Conservation (phyloP, 2,329 filamentous ascomycete species). For the Xenosphaeropsis pyriputrescens region DNA sequence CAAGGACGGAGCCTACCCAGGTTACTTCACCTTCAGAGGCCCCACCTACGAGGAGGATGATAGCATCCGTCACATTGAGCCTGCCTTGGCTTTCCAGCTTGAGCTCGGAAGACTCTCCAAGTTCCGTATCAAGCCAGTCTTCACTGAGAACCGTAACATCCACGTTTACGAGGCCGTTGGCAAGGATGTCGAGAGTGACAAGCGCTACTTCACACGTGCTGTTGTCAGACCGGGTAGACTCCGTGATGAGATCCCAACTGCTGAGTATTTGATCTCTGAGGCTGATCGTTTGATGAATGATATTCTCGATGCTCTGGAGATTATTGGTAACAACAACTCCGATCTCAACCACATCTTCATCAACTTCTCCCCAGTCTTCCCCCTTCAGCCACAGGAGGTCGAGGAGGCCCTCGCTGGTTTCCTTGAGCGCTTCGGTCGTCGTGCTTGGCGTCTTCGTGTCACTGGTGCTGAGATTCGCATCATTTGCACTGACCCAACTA, state of each 20-base stretch:
- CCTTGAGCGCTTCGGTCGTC: conserved; percentile 88
- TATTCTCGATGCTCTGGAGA: conserved; percentile 93
- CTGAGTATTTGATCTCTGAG: conserved; percentile 95
- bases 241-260: conserved; percentile 94
- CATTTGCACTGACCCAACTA: conserved; percentile 81
- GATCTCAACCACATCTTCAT: conserved; percentile 99
- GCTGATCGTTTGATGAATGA: conserved; percentile 94
- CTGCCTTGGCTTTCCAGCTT: conserved; percentile 94
- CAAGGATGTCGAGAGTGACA: conserved; percentile 89
- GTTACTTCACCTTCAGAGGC: conserved; percentile 97
- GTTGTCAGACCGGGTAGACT: conserved; percentile 89
- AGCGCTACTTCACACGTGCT: conserved; percentile 95
- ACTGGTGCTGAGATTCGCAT: conserved; percentile 97
- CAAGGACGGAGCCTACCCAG: conserved; percentile 86
- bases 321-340: conserved; percentile 97
- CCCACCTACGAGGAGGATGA: conserved; percentile 80
- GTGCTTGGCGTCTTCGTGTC: conserved; percentile 91
- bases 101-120: conserved; percentile 87
- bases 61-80: conserved; percentile 94
- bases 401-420: conserved; percentile 90
- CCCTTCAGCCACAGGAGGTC: conserved; percentile 75
- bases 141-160: conserved; percentile 98
- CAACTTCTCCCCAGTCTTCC: conserved; percentile 97
- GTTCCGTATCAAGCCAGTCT: conserved; percentile 96
- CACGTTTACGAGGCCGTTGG: conserved; percentile 96